Conservation (phyloP, 2,329 filamentous ascomycete genomes). For the Seiridium unicorne region DNA sequence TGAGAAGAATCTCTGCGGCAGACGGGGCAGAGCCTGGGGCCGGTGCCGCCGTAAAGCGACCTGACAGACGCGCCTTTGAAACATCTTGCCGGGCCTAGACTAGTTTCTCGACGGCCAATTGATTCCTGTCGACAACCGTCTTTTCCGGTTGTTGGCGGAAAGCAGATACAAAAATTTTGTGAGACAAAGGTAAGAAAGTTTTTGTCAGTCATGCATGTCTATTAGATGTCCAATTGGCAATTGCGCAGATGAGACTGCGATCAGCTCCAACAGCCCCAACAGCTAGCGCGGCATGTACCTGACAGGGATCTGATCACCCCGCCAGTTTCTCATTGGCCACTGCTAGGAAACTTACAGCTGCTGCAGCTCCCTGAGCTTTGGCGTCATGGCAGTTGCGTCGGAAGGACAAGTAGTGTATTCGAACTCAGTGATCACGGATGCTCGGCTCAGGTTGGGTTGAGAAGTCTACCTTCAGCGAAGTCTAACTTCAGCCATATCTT, state of each 20-base stretch:
- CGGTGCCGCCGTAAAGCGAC: background rate
- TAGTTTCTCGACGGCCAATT: background rate
- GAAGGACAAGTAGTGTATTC: background rate
- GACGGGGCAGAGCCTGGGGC: background rate
- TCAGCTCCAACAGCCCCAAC: background rate
- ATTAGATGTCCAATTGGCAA: background rate
- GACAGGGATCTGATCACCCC: background rate
- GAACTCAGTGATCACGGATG: too few relatives aligned
- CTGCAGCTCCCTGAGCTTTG: background rate
- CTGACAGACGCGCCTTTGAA: slow-evolving; percentile 6
- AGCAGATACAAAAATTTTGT: background rate
- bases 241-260: background rate
- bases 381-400: background rate
- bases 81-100: background rate
- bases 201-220: background rate
- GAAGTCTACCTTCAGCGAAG: too few relatives aligned
- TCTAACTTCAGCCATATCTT: too few relatives aligned
- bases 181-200: background rate
- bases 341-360: background rate
- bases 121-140: background rate
- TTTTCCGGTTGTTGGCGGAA: background rate
- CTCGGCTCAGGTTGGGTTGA: too few relatives aligned
- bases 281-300: background rate
- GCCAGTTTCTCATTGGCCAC: background rate
- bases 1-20: slow-evolving; percentile 1